Conservation (phyloP, 75 land plant genomes). For the Cunninghamia lanceolata region DNA sequence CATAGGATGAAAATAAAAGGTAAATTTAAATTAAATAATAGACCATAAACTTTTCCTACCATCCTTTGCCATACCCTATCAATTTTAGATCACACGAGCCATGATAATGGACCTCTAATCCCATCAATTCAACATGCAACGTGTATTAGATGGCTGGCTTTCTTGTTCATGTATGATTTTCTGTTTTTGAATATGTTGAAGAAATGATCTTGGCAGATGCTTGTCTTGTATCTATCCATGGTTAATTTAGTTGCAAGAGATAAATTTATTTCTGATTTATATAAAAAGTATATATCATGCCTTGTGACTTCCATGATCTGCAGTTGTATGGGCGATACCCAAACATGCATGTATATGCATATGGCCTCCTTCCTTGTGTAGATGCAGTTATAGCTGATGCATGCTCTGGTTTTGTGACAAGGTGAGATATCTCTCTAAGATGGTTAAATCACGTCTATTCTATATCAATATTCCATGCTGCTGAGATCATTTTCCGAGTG, state of each 20-base stretch:
- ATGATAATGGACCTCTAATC: not conserved
- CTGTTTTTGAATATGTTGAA: not conserved
- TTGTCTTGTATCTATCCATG: not conserved
- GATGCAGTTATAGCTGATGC: constrained; percentile 79
- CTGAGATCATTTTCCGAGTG: not conserved
- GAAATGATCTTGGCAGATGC: not conserved
- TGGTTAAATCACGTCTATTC: not conserved
- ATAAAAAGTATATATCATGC: not conserved
- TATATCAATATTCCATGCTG: not conserved
- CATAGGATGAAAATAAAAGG: no score
- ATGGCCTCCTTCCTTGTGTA: constrained; percentile 92
- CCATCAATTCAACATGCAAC: not conserved
- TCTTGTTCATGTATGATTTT: not conserved
- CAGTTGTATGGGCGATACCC: constrained; percentile 71
- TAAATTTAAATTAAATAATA: no score
- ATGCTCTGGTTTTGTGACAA: constrained; percentile 83
- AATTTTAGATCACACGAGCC: not conserved
- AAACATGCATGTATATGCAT: constrained; percentile 81
- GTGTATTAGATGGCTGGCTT: not conserved
- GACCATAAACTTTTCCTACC: no score
- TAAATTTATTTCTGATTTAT: not conserved
- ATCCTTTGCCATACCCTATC: no score
- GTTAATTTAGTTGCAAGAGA: not conserved
- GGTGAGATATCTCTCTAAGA: constrained; percentile 31
- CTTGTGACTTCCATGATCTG: constrained; percentile 6